These are phyloP conservation scores for Trichoderma koningiopsis DNA, from an alignment of 2,329 filamentous ascomycete genomes.

Conservation along the genomic window DNA sequence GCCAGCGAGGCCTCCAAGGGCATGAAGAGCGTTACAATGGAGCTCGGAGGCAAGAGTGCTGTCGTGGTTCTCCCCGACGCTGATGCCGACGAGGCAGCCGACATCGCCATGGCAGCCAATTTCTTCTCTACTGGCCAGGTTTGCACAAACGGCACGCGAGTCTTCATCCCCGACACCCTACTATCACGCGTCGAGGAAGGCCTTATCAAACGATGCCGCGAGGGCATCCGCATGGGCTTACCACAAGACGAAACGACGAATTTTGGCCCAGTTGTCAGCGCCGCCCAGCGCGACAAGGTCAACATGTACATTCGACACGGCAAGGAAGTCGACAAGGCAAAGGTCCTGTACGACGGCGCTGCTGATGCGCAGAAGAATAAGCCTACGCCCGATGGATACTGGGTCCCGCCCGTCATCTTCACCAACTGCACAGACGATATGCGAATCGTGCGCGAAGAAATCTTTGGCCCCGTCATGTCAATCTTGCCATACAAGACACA, in stretches of 20 bases:
- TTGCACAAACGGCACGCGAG: constrained; percentile 88
- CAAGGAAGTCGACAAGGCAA: constrained; percentile 71
- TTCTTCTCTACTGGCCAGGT: constrained; percentile 91
- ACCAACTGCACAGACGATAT: constrained; percentile 82
- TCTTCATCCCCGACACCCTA: constrained; percentile 72
- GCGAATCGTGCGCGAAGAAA: constrained; percentile 79
- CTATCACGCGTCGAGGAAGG: constrained; percentile 68
- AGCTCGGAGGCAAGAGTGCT: constrained; percentile 85
- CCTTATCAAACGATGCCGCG: constrained; percentile 53
- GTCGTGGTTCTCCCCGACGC: constrained; percentile 79
- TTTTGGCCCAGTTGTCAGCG: constrained; percentile 80
- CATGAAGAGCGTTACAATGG: constrained; percentile 93
- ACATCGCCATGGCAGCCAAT: constrained; percentile 91
- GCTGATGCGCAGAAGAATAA: constrained; percentile 56
- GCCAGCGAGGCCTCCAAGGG: constrained; percentile 71
- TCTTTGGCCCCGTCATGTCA: constrained; percentile 86
- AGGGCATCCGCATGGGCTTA: constrained; percentile 76
- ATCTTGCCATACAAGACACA: constrained; percentile 70
- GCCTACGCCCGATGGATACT: constrained; percentile 67
- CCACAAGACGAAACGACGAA: constrained; percentile 74
- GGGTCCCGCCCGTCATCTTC: constrained; percentile 83
- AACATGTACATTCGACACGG: constrained; percentile 75
- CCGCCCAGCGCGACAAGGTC: constrained; percentile 75
- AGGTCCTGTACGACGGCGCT: constrained; percentile 70
- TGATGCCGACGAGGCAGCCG: constrained; percentile 76